phyloP scores from a whole-genome alignment of 768 basidiomycete genomes.

The Chalciporus chontae region DNA sequence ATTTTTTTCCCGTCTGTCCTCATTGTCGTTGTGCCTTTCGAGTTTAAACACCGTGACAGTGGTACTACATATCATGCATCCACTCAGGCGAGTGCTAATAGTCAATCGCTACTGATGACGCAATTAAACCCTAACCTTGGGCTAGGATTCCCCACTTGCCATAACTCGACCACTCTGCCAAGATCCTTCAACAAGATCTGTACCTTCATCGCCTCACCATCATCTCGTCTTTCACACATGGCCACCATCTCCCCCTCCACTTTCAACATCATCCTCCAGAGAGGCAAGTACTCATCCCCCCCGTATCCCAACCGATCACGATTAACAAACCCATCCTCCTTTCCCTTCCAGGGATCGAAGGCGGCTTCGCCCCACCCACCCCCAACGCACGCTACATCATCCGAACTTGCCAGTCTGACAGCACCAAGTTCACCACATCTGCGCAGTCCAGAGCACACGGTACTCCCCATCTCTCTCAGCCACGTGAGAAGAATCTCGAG shows the following conservation, averaged over 20 bases:
- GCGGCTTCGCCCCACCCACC: constrained; percentile 71
- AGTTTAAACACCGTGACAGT: too few relatives aligned
- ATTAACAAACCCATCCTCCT: not conserved
- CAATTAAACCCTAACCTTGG: not conserved
- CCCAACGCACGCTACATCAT: constrained; percentile 54
- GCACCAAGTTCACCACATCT: constrained; percentile 41
- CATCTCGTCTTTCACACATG: not conserved
- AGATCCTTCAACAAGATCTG: not conserved
- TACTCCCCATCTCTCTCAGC: constrained; percentile 38
- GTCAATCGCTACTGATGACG: too few relatives aligned
- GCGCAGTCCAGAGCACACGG: constrained; percentile 49
- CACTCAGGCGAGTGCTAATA: too few relatives aligned
- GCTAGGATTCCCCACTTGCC: not conserved
- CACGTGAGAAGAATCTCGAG: constrained; percentile 49
- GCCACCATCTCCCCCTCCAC: constrained; percentile 17
- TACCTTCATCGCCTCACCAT: not conserved
- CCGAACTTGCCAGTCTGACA: constrained; percentile 35
- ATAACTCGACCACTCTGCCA: not conserved
- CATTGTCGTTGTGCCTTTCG: too few relatives aligned
- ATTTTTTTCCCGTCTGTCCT: too few relatives aligned
- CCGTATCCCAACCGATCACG: not conserved
- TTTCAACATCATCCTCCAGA: constrained; percentile 40
- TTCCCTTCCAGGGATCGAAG: constrained; percentile 57
- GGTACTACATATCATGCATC: too few relatives aligned
- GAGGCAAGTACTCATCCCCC: constrained; percentile 38